A percentile compares a stretch with the other conserved stretches of the same genome.
phyloP scores from a whole-genome alignment of 345 rosid genomes.

The Arabis alpina region DNA sequence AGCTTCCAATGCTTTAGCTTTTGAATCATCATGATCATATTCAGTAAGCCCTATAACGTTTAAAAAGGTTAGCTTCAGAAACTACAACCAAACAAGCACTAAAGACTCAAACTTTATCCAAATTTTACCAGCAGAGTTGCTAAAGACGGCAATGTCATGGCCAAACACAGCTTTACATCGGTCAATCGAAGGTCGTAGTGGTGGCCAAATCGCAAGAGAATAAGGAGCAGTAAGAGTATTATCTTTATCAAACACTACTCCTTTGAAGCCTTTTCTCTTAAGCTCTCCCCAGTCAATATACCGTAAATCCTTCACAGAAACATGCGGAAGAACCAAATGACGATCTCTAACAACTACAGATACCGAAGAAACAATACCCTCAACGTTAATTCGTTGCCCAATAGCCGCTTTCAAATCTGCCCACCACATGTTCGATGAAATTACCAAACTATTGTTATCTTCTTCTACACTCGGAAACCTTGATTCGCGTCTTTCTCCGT shows the following conservation, averaged over 20 bases:
- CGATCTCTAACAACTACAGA: slow-evolving; percentile 62
- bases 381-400: slow-evolving; percentile 87
- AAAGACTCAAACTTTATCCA: slow-evolving; percentile 15
- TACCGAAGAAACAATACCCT: slow-evolving; percentile 75
- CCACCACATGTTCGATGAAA: slow-evolving; percentile 96
- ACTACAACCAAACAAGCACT: background rate
- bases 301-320: slow-evolving; percentile 70
- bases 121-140: slow-evolving; percentile 90
- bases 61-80: slow-evolving; percentile 19
- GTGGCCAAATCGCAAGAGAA: slow-evolving; percentile 72
- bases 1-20: slow-evolving; percentile 83
- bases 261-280: slow-evolving; percentile 74
- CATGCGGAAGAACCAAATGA: slow-evolving; percentile 80
- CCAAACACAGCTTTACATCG: slow-evolving; percentile 86
- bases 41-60: slow-evolving; percentile 67
- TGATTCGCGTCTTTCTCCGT: slow-evolving; percentile 45
- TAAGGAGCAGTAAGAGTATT: slow-evolving; percentile 94
- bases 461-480: slow-evolving; percentile 16
- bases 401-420: slow-evolving; percentile 80
- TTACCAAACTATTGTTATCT: slow-evolving; percentile 6
- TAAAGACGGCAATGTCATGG: slow-evolving; percentile 78
- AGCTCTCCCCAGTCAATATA: slow-evolving; percentile 87
- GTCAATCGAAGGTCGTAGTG: slow-evolving; percentile 65
- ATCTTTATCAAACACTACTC: slow-evolving; percentile 97
- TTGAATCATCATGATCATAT: slow-evolving; percentile 84